Evolutionary conservation across 2,329 filamentous ascomycete species (phyloP).

Genomic region (Venturia carpophila): DNA sequence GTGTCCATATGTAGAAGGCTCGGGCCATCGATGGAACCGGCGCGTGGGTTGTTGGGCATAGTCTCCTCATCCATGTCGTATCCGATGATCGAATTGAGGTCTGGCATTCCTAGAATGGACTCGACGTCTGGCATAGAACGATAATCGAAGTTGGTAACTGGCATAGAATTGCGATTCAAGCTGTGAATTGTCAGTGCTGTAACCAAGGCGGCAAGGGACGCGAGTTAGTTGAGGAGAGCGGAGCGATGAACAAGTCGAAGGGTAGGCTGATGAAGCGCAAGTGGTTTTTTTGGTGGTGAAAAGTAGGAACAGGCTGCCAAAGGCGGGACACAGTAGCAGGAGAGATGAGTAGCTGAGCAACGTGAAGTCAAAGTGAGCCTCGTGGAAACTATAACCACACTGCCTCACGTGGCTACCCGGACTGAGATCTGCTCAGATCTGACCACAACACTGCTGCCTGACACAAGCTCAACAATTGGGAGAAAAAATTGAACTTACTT

Average conservation of each 20-base stretch:
- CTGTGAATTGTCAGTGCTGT: neutral
- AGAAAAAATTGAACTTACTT: constrained; percentile 28
- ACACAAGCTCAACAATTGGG: constrained; percentile 12
- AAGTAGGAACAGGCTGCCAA: neutral
- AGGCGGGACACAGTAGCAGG: neutral
- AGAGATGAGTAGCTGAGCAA: neutral
- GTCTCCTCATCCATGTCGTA: constrained; percentile 44
- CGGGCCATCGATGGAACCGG: constrained; percentile 57
- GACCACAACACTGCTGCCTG: constrained; percentile 1
- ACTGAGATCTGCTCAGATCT: constrained; percentile 7
- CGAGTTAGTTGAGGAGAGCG: neutral
- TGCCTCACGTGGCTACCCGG: constrained; percentile 1
- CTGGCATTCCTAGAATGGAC: constrained; percentile 57
- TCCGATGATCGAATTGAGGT: constrained; percentile 75
- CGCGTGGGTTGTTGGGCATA: constrained; percentile 38
- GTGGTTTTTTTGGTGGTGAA: neutral
- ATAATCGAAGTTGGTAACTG: constrained; percentile 64
- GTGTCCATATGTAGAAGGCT: constrained; percentile 63
- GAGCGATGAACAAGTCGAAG: too few species aligned
- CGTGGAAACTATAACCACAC: constrained; percentile 12
- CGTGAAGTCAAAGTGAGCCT: constrained; percentile 18
- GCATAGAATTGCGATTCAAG: constrained; percentile 84
- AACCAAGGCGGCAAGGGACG: neutral
- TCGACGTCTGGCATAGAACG: constrained; percentile 43
- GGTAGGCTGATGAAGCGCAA: too few species aligned